Percentiles rank a stretch among this genome's conserved stretches.
Evolutionary conservation across 805 yeast genomes (phyloP).

Genomic region (Middelhovenomyces tepae): DNA sequence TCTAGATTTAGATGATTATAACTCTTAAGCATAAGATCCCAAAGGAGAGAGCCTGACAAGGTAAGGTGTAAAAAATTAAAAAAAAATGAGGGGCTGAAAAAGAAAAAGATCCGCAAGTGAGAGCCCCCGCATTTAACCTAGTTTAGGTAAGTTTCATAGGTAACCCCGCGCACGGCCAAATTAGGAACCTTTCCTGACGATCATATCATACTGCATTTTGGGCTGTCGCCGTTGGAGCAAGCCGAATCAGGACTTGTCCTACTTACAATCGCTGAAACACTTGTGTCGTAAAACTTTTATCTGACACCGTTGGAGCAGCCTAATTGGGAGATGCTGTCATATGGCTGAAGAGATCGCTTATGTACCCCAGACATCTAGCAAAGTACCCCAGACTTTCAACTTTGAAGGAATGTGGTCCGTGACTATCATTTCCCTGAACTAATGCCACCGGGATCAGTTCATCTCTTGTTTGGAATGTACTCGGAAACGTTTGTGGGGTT

Average conservation of each 20-base stretch:
- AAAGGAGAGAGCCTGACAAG: too few relatives aligned
- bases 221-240: slow-evolving; percentile 13
- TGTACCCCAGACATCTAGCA: slow-evolving; percentile 11
- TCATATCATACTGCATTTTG: too few relatives aligned
- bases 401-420: slow-evolving; percentile 12
- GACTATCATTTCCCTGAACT: slow-evolving; percentile 12
- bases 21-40: too few relatives aligned
- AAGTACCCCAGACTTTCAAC: too few relatives aligned
- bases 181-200: too few relatives aligned
- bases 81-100: too few relatives aligned
- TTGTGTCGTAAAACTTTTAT: slow-evolving; percentile 2
- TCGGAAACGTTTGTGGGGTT: slow-evolving; percentile 16
- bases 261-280: slow-evolving; percentile 9
- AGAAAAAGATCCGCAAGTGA: background rate
- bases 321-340: slow-evolving; percentile 5
- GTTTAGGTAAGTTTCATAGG: too few relatives aligned
- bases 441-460: slow-evolving; percentile 13
- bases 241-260: slow-evolving; percentile 14
- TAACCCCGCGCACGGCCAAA: too few relatives aligned
- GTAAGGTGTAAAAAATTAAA: too few relatives aligned
- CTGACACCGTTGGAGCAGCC: slow-evolving; percentile 11
- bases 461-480: slow-evolving; percentile 12
- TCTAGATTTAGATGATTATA: too few relatives aligned
- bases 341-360: slow-evolving; percentile 6
- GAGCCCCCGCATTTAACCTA: too few relatives aligned